Base-by-base conservation (phyloP, 208 protist genomes). In the Acanthamoeba castellanii region DNA sequence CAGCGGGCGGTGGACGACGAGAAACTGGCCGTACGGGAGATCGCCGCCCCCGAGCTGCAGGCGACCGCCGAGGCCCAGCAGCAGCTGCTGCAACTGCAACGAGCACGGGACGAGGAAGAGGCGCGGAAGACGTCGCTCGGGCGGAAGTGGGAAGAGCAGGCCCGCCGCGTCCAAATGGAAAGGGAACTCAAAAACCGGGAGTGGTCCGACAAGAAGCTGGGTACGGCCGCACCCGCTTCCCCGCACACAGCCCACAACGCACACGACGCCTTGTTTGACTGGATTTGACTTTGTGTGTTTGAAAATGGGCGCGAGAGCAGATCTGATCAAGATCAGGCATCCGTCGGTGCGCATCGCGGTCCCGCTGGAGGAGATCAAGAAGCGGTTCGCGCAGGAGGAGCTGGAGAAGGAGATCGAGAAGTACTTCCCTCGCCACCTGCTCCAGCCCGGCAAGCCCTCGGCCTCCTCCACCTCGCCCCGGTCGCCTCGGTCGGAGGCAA, bases 331-430 rank as follows among this genome's bases (percentile, higher is more conserved):
- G 66, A 72, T 72, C 25, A 8, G 66, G n/a, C 66, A 72, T 37
- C 66, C 66, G 66, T 72, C 66, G 66, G 66, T 72, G n/a, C 66
- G 66, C 11, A 72, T 72, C 66, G 66, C 66, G 7, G 66, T 72
- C 11, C 66, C 66, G 66, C 66, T 72, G n/a, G 66, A 72, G 66
- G 66, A 72, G 66, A 72, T 72, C 66, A 72, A 72, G 66, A 72
- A 72, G 66, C 66, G 66, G n/a, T 72, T 72, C 66, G 66, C 66
- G n/a, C 66, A 72, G 30, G 66, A 72, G n/a, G n/a, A 72, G 66
- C 66, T 72, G n/a, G 66, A 72, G 66, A 72, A 72, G 66, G 66
- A 72, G 66, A 72, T 72, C n/a, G 66, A 72, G 66, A 72, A 72
- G 66, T 72, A 72, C 66, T 37, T 72, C 66, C 66, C 66, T 27